Base-by-base conservation (phyloP, 1,139 yeast genomes). In the Kluyveromyces marxianus region DNA sequence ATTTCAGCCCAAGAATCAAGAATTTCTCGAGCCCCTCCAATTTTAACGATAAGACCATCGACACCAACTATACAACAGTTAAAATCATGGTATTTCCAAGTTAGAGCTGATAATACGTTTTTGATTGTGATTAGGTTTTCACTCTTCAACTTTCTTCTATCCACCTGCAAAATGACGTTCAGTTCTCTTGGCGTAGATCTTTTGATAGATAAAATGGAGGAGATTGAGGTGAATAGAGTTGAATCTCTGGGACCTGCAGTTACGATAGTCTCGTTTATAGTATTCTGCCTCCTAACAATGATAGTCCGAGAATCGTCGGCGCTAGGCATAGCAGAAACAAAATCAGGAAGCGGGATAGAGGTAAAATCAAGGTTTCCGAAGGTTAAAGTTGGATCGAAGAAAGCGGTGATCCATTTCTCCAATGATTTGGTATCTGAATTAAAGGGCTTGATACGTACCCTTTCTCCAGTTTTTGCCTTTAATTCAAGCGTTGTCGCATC, bases 341-440 rank as follows among this genome's bases (percentile, higher is more conserved):
- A 49, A 3, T 57, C 54, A 1, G 63, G 61, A 5, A 52, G 25
- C n/a, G 54, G 52, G 36, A 61, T 62, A 1, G 65, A 59, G 3
- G 64, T 59, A 28, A 63, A 53, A 39, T 49, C 50, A 3, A 39
- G 29, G 25, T 53, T 54, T 41, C 53, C 47, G 38, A 62, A 59
- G 7, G 39, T 33, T 7, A 63, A 37, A 4, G 53, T 55, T 5
- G 42, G 45, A 42, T 63, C 54, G 8, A 60, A 46, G 7, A 63
- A 42, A 0, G 58, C 66, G 1, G 63, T 54, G 4, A 61, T 58
- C 68, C 68, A 63, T 50, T 62, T 61, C 46, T 60, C 59, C 14
- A 60, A 50, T 10, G 56, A 30, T 39, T 46, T 44, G 28, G 48
- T 46, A 37, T 41, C 41, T 43, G 24, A 35, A 39, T 32, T 36